phyloP scores from a whole-genome alignment of 495 filamentous ascomycete genomes.

The Neurospora sp. region DNA sequence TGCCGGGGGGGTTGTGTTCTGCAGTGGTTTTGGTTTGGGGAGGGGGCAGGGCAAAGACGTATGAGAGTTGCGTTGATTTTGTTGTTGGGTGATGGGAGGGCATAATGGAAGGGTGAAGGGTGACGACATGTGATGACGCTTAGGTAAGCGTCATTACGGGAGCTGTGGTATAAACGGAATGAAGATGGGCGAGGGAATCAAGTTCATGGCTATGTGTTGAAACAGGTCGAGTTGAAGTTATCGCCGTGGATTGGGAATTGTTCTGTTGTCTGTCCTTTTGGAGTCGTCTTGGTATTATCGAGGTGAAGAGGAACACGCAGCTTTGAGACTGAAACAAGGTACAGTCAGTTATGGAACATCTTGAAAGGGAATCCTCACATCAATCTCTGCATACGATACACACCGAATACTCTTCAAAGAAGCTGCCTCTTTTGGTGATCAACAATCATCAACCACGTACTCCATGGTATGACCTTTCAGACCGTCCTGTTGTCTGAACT shows the following conservation, averaged over 20 bases:
- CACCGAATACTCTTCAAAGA: neutral
- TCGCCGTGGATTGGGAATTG: neutral
- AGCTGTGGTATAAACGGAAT: neutral
- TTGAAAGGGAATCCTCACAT: neutral
- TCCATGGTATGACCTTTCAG: neutral
- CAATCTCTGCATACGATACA: neutral
- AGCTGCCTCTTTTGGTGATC: neutral
- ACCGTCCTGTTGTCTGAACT: neutral
- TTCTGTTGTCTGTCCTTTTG: neutral
- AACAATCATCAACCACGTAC: neutral
- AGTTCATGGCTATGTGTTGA: neutral
- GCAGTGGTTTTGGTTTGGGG: constrained; percentile 50
- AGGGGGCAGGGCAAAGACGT: constrained; percentile 53
- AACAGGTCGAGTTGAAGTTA: neutral
- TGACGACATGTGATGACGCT: too few relatives aligned
- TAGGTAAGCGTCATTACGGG: neutral
- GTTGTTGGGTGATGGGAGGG: neutral
- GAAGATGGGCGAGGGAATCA: neutral
- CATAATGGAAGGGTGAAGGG: too few relatives aligned
- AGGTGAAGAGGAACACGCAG: neutral
- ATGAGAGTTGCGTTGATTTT: constrained; percentile 60
- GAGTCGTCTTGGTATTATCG: neutral
- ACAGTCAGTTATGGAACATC: neutral
- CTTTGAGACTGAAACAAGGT: neutral
- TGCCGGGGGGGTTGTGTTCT: constrained; percentile 52